Percentiles rank a stretch among this genome's conserved stretches.
Conservation (phyloP, 2,329 filamentous ascomycete species). For the Spiromastix sp. region DNA sequence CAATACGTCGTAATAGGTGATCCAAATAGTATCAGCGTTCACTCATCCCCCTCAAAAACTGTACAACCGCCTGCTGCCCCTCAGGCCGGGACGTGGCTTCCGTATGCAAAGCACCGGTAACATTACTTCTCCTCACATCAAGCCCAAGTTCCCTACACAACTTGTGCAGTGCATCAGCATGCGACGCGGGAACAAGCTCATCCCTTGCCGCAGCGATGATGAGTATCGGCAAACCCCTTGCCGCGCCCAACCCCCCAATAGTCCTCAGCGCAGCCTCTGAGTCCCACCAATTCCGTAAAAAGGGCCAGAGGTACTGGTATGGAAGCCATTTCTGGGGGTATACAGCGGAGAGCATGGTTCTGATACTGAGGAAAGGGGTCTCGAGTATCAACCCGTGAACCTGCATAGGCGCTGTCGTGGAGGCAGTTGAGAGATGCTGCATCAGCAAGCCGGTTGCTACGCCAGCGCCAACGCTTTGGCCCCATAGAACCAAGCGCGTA, state of each 20-base stretch:
- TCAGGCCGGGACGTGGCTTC: conserved; percentile 35
- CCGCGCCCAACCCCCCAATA: conserved; percentile 20
- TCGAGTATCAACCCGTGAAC: conserved; percentile 54
- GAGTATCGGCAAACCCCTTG: conserved; percentile 21
- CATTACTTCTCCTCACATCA: conserved; percentile 26
- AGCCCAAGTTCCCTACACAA: conserved; percentile 26
- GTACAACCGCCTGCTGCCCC: conserved; percentile 31
- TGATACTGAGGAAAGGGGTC: conserved; percentile 63
- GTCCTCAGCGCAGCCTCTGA: conserved; percentile 29
- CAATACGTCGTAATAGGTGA: too few relatives aligned
- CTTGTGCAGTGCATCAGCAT: conserved; percentile 24
- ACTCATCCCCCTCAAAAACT: conserved; percentile 7
- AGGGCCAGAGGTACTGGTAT: conserved; percentile 64
- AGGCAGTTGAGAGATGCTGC: conserved; percentile 30
- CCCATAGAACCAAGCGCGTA: conserved; percentile 10
- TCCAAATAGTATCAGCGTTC: too few relatives aligned
- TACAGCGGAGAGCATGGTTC: conserved; percentile 58
- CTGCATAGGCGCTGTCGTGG: not conserved
- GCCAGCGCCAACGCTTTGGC: conserved; percentile 45
- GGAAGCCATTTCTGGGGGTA: conserved; percentile 75
- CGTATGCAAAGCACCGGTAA: conserved; percentile 40
- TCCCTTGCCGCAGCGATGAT: conserved; percentile 34
- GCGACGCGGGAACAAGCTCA: conserved; percentile 32
- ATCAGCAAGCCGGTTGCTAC: conserved; percentile 55
- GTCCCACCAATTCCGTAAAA: conserved; percentile 54